Evolutionary conservation across 148 eudicot genomes (phyloP).

Genomic region (Camellia lanceoleosa): DNA sequence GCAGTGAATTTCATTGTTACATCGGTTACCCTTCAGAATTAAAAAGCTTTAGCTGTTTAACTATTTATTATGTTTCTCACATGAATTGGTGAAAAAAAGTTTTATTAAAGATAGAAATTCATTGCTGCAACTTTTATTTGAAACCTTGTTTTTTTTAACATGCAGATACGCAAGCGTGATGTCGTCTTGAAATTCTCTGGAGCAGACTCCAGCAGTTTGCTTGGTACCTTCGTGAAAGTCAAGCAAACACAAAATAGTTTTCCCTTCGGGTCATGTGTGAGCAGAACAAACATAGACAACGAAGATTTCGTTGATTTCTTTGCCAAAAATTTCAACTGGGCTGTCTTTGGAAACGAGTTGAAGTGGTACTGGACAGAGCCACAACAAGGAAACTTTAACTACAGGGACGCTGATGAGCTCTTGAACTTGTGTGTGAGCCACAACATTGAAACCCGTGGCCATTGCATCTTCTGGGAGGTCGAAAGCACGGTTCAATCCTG

Average conservation of each 20-base stretch:
- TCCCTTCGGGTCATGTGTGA: constrained; percentile 79
- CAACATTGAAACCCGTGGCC: constrained; percentile 73
- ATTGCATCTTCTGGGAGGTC: constrained; percentile 98
- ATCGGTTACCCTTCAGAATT: neutral
- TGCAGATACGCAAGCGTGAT: constrained; percentile 88
- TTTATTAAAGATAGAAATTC: neutral
- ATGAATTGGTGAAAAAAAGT: neutral
- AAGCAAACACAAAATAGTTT: constrained; percentile 68
- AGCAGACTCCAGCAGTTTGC: constrained; percentile 28
- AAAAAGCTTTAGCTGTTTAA: neutral
- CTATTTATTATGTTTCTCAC: no score
- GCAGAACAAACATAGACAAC: constrained; percentile 68
- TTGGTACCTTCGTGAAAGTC: constrained; percentile 54
- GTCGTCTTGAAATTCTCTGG: constrained; percentile 59
- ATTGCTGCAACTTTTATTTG: neutral
- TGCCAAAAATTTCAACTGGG: constrained; percentile 82
- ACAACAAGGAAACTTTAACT: constrained; percentile 70
- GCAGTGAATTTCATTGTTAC: neutral
- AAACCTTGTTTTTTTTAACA: neutral
- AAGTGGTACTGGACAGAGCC: constrained; percentile 97
- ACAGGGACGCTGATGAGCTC: constrained; percentile 83
- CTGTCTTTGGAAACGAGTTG: constrained; percentile 87
- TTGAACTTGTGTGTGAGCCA: constrained; percentile 53
- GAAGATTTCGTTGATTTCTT: constrained; percentile 85
- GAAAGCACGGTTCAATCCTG: constrained; percentile 61